phyloP scores from a whole-genome alignment of 2,329 filamentous ascomycete genomes.

The Beauveria caledonica region DNA sequence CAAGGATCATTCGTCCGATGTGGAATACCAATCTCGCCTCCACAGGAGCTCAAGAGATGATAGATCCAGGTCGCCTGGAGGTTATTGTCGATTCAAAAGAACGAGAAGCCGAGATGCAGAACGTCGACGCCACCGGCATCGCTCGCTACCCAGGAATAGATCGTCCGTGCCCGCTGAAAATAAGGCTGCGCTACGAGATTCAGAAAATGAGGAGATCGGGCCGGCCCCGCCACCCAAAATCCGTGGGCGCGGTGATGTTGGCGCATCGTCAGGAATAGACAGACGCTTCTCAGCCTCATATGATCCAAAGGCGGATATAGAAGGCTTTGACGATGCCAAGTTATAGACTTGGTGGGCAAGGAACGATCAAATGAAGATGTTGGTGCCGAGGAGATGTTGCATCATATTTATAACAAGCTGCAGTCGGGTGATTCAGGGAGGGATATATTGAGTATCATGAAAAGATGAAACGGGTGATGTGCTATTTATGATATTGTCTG shows the following conservation, averaged over 20 bases:
- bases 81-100: not conserved
- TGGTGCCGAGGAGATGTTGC: not conserved
- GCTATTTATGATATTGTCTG: not conserved
- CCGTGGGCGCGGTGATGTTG: slow-evolving; percentile 64
- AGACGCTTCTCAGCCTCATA: slow-evolving; percentile 65
- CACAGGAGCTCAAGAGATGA: not conserved
- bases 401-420: too few relatives aligned
- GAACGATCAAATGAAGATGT: not conserved
- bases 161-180: not conserved
- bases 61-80: slow-evolving; percentile 2
- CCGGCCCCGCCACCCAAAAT: slow-evolving; percentile 51
- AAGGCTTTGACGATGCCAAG: slow-evolving; percentile 36
- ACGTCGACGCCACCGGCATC: slow-evolving; percentile 2
- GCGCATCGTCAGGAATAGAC: slow-evolving; percentile 62
- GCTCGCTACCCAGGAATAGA: not conserved
- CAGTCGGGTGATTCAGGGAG: not conserved
- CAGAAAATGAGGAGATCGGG: slow-evolving; percentile 68
- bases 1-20: not conserved
- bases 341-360: not conserved
- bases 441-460: not conserved
- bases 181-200: slow-evolving; percentile 48
- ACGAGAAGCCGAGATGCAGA: not conserved
- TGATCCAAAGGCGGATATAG: slow-evolving; percentile 48
- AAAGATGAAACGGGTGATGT: not conserved
- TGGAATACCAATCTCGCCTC: not conserved